Conservation (phyloP, 208 protist species). For the Acanthamoeba comandoni region DNA sequence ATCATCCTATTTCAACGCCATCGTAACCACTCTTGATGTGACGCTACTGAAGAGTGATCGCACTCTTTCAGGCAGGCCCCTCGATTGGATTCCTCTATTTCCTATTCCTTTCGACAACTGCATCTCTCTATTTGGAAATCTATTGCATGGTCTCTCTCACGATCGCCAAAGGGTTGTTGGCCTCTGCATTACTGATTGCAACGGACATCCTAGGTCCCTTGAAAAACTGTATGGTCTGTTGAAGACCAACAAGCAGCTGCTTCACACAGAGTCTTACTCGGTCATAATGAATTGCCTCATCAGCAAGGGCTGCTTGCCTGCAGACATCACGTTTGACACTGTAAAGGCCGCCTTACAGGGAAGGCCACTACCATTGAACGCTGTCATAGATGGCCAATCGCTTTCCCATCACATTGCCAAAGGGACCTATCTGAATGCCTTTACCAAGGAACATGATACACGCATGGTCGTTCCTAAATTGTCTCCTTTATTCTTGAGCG, state of each 20-base stretch:
- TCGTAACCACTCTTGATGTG: conserved; percentile 12
- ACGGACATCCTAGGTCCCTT: conserved; percentile 22
- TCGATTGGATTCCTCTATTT: background rate
- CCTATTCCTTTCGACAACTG: background rate
- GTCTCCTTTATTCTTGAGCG: background rate
- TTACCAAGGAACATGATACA: background rate
- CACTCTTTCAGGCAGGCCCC: background rate
- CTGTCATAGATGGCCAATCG: background rate
- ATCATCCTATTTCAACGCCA: conserved; percentile 16
- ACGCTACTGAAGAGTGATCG: background rate
- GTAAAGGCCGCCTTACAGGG: conserved; percentile 37
- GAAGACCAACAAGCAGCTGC: too few species aligned
- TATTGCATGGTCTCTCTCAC: background rate
- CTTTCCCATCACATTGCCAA: conserved; percentile 34
- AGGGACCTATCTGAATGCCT: conserved; percentile 32
- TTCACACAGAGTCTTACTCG: background rate
- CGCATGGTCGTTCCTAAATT: background rate
- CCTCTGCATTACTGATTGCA: conserved; percentile 29
- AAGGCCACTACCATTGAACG: background rate
- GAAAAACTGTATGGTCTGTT: background rate
- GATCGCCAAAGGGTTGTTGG: background rate
- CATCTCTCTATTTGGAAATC: background rate
- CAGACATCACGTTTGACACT: conserved; percentile 11
- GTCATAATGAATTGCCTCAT: background rate
- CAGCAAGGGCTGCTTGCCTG: too few species aligned